A percentile compares a stretch with the other conserved stretches of the same genome.
phyloP scores from a whole-genome alignment of 345 rosid genomes.

The Sisymbrium irio region DNA sequence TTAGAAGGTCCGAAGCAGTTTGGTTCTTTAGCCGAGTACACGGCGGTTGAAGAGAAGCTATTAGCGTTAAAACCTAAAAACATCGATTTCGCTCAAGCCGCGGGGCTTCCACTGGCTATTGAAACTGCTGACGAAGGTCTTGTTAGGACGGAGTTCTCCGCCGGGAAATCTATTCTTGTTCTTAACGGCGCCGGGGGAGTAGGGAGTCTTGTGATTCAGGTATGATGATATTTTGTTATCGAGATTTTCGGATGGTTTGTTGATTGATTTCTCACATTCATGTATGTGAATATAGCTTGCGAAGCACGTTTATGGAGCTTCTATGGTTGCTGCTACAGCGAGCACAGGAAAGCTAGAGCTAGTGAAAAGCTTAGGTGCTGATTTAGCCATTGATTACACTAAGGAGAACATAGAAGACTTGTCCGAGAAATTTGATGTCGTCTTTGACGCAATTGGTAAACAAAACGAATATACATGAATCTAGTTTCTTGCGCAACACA shows the following conservation, averaged over 20 bases:
- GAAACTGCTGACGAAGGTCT: conserved; percentile 87
- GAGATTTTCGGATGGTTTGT: neutral
- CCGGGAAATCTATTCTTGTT: conserved; percentile 83
- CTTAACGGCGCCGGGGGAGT: conserved; percentile 93
- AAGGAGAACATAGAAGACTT: conserved; percentile 80
- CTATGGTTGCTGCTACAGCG: conserved; percentile 83
- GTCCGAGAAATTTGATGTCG: conserved; percentile 73
- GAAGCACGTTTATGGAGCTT: conserved; percentile 85
- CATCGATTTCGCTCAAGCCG: conserved; percentile 76
- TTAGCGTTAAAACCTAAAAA: conserved; percentile 74
- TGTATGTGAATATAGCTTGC: conserved; percentile 52
- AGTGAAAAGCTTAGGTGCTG: conserved; percentile 77
- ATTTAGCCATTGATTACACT: conserved; percentile 87
- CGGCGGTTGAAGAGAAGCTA: conserved; percentile 86
- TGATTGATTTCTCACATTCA: neutral
- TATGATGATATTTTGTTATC: conserved; percentile 5
- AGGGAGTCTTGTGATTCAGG: conserved; percentile 96
- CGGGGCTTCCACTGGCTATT: conserved; percentile 88
- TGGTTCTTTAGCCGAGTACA: conserved; percentile 85
- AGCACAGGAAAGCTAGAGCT: conserved; percentile 71
- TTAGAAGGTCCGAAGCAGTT: conserved; percentile 86
- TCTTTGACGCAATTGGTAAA: conserved; percentile 84
- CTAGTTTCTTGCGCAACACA: neutral
- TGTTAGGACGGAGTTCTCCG: conserved; percentile 69
- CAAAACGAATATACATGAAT: neutral